Evolutionary conservation across 345 rosid genomes (phyloP).

Genomic region (Balakata baccata): DNA sequence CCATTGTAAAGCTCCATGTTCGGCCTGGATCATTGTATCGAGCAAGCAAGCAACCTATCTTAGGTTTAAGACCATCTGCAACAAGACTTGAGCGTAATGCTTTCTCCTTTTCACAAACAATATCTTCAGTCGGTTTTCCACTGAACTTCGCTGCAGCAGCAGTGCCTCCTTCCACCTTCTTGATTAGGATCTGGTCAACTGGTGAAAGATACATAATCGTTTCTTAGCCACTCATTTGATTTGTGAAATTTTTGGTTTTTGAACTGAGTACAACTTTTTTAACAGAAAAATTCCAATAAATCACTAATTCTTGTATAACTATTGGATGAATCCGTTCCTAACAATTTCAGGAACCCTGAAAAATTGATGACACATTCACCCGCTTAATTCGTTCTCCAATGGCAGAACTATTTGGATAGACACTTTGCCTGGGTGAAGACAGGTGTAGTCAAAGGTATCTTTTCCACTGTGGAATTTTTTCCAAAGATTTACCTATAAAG

Average conservation of each 20-base stretch:
- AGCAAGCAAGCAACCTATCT: slow-evolving; percentile 71
- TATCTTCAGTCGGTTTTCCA: slow-evolving; percentile 72
- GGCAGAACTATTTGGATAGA: slow-evolving; percentile 83
- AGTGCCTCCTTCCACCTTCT: slow-evolving; percentile 61
- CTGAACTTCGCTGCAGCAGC: slow-evolving; percentile 77
- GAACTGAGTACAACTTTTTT: neutral
- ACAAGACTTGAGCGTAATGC: slow-evolving; percentile 49
- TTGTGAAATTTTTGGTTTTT: neutral
- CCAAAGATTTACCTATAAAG: slow-evolving; percentile 68
- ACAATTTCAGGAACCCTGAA: neutral
- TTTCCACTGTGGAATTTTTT: slow-evolving; percentile 55
- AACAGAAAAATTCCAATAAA: neutral
- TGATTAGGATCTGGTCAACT: slow-evolving; percentile 72
- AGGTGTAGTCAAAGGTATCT: slow-evolving; percentile 73
- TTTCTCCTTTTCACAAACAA: slow-evolving; percentile 52
- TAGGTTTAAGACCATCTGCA: slow-evolving; percentile 62
- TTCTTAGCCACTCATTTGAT: slow-evolving; percentile 1
- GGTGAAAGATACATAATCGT: slow-evolving; percentile 17
- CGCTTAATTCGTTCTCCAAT: slow-evolving; percentile 55
- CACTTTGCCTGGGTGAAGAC: slow-evolving; percentile 72
- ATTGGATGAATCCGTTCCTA: neutral
- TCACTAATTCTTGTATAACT: neutral
- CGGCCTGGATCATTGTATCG: slow-evolving; percentile 88
- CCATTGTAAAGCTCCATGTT: slow-evolving; percentile 72
- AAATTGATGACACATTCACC: slow-evolving; percentile 27